Base-by-base conservation (phyloP, 2,329 filamentous ascomycete genomes). In the Colletotrichum spaethianum region DNA sequence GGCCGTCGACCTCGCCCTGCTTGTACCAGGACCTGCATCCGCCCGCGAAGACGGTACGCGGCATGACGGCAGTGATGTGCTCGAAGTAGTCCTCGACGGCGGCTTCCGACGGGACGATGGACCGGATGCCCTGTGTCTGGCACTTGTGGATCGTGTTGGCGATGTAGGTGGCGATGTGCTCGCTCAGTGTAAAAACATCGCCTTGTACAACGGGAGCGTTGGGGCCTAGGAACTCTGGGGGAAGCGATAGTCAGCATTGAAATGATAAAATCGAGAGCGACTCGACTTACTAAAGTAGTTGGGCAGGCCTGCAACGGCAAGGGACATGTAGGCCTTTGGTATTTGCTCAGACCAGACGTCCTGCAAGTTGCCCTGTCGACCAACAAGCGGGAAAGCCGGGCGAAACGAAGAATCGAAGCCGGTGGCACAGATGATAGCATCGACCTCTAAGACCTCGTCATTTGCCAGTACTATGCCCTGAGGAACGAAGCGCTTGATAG, bases 371-470 rank as follows among this genome's bases (percentile, higher is more conserved):
- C 86, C 87, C n/a, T 82, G 75, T 28, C 84, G 81, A 12, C 86
- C 87, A 7, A 86, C 77, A 23, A 89, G 78, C 0, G 86, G 87
- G 72, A 88, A 89, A 1, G 85, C 82, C 3, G 88, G 87, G 9
- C 82, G 77, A 76, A 89, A 89, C 1, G 86, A 87, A 6, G 85
- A 85, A 74, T 90, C 84, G 75, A 89, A 90, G 1, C 88, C 88
- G 0, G 88, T 90, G n/a, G 88, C 88, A 71, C 87, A 89, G 59
- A 91, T 82, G 28, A 91, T 85, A 16, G 84, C 83, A 75, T 91
- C 90, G 18, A 89, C 84, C 42, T 86, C 81, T 63, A 88, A 77
- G n/a, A 86, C 78, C 44, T 83, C 76, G n/a, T 86, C 88, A 4
- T 83, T 84, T 1, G 80, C 81, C 40, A 89, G 80, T 76, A 86